Percentiles rank a stretch among this genome's conserved stretches.
Conservation (phyloP, 805 yeast species). For the Suhomyces emberorum region DNA sequence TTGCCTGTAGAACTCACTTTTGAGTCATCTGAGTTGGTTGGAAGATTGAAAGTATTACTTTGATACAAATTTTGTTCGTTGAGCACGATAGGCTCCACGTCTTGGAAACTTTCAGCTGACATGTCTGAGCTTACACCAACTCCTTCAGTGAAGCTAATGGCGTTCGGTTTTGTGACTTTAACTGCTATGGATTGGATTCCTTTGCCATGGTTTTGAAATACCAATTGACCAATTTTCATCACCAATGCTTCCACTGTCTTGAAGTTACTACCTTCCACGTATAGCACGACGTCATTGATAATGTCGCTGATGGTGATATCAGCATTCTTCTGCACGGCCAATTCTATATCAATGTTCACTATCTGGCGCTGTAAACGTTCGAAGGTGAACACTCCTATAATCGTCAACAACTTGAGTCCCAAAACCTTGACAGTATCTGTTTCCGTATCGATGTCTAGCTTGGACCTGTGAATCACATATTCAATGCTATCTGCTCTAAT, state of each 20-base stretch:
- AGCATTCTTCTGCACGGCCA: slow-evolving; percentile 20
- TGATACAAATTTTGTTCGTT: neutral
- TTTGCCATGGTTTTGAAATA: slow-evolving; percentile 37
- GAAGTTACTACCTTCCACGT: slow-evolving; percentile 77
- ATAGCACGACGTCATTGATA: slow-evolving; percentile 49
- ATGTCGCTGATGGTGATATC: slow-evolving; percentile 39
- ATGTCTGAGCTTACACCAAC: slow-evolving; percentile 81
- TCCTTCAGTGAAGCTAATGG: slow-evolving; percentile 79
- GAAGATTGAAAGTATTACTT: slow-evolving; percentile 27
- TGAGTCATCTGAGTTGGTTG: slow-evolving; percentile 20
- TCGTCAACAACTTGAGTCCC: slow-evolving; percentile 58
- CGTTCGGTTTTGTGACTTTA: slow-evolving; percentile 80
- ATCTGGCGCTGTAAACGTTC: slow-evolving; percentile 82
- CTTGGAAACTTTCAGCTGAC: slow-evolving; percentile 37
- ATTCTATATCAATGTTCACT: slow-evolving; percentile 56
- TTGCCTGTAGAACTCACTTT: slow-evolving; percentile 5
- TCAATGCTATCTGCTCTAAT: slow-evolving; percentile 54
- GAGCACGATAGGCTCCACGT: slow-evolving; percentile 15
- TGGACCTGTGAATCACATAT: slow-evolving; percentile 36
- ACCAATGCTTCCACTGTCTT: slow-evolving; percentile 94
- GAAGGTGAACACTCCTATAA: slow-evolving; percentile 92
- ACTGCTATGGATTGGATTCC: slow-evolving; percentile 45
- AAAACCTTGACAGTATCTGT: slow-evolving; percentile 38
- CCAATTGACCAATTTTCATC: slow-evolving; percentile 59
- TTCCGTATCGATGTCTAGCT: slow-evolving; percentile 12